Conservation (phyloP, 345 rosid genomes). For the Dimocarpus longan region DNA sequence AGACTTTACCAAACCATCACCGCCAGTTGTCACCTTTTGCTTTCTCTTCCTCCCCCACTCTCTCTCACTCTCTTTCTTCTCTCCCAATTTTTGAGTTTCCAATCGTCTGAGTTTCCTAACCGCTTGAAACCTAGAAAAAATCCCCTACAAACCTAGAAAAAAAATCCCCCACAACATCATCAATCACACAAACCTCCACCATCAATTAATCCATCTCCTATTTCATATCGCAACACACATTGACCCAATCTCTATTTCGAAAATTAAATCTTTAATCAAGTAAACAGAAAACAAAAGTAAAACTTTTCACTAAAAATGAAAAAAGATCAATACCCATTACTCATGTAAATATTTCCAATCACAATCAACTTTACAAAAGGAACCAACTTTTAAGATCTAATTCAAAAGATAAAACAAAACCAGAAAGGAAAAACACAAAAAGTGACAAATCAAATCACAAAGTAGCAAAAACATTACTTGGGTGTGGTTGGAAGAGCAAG, state of each 20-base stretch:
- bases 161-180: no score
- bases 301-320: neutral
- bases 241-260: neutral
- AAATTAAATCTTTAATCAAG: neutral
- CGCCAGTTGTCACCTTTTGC: no score
- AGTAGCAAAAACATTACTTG: constrained; percentile 17
- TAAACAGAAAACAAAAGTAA: neutral
- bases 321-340: neutral
- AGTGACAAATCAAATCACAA: constrained; percentile 5
- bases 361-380: neutral
- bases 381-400: neutral
- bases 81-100: no score
- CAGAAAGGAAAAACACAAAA: neutral
- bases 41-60: no score
- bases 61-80: no score
- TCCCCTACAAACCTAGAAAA: no score
- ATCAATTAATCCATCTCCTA: neutral
- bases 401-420: neutral
- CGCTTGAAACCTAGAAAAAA: no score
- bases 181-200: no score
- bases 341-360: neutral
- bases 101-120: no score
- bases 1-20: no score
- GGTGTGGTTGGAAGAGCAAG: constrained; percentile 30
- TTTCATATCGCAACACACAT: neutral